These are phyloP conservation scores for Syzygium syzygioides DNA, from an alignment of 441 rosid genomes.

Conservation along the genomic window DNA sequence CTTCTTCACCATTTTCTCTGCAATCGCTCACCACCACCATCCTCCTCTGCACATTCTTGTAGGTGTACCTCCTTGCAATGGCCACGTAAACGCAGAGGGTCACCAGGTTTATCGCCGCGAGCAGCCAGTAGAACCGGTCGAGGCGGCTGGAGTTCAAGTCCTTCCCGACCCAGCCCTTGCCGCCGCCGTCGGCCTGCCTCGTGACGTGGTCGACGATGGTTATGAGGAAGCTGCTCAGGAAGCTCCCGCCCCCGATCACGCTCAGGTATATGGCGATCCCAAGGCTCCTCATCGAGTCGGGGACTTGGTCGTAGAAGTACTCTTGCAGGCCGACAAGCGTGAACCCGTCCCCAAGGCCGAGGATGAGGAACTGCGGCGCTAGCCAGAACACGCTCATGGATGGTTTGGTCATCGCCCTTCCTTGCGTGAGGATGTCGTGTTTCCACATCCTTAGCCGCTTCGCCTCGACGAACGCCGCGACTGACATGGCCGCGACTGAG, in stretches of 20 bases:
- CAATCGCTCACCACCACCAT: neutral
- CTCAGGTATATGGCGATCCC: slow-evolving; percentile 36
- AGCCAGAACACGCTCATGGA: slow-evolving; percentile 34
- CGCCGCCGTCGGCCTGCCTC: neutral
- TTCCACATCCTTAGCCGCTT: slow-evolving; percentile 15
- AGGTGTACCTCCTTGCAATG: slow-evolving; percentile 18
- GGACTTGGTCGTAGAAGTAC: slow-evolving; percentile 41
- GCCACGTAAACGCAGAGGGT: slow-evolving; percentile 13
- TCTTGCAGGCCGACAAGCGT: slow-evolving; percentile 35
- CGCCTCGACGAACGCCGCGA: slow-evolving; percentile 28
- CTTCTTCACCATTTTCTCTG: neutral
- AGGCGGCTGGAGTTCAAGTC: slow-evolving; percentile 23
- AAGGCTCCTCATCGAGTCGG: slow-evolving; percentile 40
- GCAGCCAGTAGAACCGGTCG: slow-evolving; percentile 22
- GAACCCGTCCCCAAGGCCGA: slow-evolving; percentile 36
- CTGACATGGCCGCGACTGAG: slow-evolving; percentile 9
- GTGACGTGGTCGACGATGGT: slow-evolving; percentile 16
- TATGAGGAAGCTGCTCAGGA: slow-evolving; percentile 27
- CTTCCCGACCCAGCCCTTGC: slow-evolving; percentile 27
- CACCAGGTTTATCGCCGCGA: slow-evolving; percentile 9
- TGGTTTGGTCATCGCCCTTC: neutral
- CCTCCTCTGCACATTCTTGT: slow-evolving; percentile 23
- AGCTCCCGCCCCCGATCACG: slow-evolving; percentile 28
- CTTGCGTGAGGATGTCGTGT: neutral
- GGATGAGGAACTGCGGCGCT: slow-evolving; percentile 27